phyloP scores from a whole-genome alignment of 176 grass and related monocot species.

The Aegilops tauschii region DNA sequence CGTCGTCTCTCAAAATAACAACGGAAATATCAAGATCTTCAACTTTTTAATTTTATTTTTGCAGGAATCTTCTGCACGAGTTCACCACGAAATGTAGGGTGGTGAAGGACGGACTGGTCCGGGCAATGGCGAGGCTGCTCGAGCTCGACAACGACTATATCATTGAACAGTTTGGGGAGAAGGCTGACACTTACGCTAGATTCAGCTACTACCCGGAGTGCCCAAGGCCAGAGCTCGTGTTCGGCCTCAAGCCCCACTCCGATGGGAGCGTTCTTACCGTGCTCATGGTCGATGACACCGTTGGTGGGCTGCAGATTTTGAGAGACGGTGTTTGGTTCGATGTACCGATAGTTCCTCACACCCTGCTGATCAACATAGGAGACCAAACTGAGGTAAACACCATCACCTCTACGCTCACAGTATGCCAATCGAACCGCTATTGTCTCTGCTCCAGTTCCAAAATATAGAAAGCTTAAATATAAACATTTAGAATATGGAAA shows the following conservation, averaged over 20 bases:
- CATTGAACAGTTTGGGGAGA: neutral
- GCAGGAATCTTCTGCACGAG: slow-evolving; percentile 42
- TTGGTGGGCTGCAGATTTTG: slow-evolving; percentile 45
- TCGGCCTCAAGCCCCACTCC: slow-evolving; percentile 56
- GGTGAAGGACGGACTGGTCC: slow-evolving; percentile 6
- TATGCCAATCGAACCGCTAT: neutral
- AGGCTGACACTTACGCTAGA: neutral
- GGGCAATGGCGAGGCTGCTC: slow-evolving; percentile 29
- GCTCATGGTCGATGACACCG: slow-evolving; percentile 40
- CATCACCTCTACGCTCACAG: neutral
- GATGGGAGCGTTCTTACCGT: slow-evolving; percentile 29
- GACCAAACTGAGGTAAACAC: slow-evolving; percentile 51
- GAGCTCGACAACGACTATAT: slow-evolving; percentile 35
- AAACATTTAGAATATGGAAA: too few species aligned
- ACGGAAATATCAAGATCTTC: too few species aligned
- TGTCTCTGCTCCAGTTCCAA: neutral
- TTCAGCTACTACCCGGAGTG: slow-evolving; percentile 58
- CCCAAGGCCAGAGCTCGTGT: slow-evolving; percentile 37
- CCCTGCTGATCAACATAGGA: slow-evolving; percentile 51
- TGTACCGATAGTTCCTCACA: slow-evolving; percentile 10
- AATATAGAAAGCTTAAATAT: neutral
- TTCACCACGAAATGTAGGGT: slow-evolving; percentile 21
- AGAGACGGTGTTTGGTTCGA: slow-evolving; percentile 41
- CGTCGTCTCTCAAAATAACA: too few species aligned
- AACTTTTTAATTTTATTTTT: neutral